Evolutionary conservation across 495 filamentous ascomycete species (phyloP), one percentile per base, ranked within the genome.

Genomic region (Astrothelium macrocarpum): DNA sequence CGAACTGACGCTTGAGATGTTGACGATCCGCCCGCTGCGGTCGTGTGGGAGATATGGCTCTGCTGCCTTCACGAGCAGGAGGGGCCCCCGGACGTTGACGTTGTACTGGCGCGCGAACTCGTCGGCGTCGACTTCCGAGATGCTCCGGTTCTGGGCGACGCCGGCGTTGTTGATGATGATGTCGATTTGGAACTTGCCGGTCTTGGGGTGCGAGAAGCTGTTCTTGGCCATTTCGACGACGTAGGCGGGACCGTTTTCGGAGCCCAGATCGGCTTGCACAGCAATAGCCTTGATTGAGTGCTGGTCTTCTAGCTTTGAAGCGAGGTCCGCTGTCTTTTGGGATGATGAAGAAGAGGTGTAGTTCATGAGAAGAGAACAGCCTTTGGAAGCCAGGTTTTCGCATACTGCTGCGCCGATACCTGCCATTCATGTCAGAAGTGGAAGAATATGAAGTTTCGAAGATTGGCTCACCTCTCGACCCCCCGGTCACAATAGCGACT

Each of bases 161-260:
- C 86, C 91, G 49, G 91, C 91, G 73, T 95, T 95, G 81, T 96
- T 95, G 78, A 96, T 78, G 29, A 95, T 75, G 67, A 96, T 90
- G 73, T 96, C 90, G 74, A 96, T 84, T 65, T 86, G 84, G 73
- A 92, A 82, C 28, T 78, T 78, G 18, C 73, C 73, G 11, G 71
- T 74, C 56, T 76, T 72, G 32, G 75, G 76, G 39, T 79, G 72
- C 16, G 78, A 66, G 70, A 85, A 86, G 62, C 82, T 75, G 64
- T 80, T 72, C 49, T 81, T 76, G 0, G 80, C 80, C 0, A 76
- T 74, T 25, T 65, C 67, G 62, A 81, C 70, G 31, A 81, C 66
- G 63, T 78, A 73, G 29, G 74, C 66, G 45, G 80, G 75, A 9
- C 80, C 70, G 32, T 68, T 70, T 34, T 81, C 76, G 42, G 81